phyloP scores from a whole-genome alignment of 345 rosid species.

The Acer saccharum region DNA sequence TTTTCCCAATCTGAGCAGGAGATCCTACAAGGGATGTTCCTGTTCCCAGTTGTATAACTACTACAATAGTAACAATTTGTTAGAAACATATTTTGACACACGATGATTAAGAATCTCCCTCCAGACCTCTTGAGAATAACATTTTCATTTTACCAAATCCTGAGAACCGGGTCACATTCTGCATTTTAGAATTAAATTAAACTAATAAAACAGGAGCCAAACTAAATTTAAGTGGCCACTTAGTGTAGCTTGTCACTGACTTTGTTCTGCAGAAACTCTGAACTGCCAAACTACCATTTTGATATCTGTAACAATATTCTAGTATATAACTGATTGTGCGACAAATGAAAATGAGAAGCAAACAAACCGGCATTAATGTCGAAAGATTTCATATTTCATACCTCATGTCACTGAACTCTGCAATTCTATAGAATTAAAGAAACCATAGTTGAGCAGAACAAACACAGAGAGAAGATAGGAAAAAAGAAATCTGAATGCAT shows the following conservation, averaged over 20 bases:
- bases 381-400: not conserved
- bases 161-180: not conserved
- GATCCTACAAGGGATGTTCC: too few species aligned
- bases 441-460: not conserved
- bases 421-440: not conserved
- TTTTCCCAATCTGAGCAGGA: too few species aligned
- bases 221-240: not conserved
- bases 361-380: not conserved
- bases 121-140: not conserved
- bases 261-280: not conserved
- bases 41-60: too few species aligned
- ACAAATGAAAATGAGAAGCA: not conserved
- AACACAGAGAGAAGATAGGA: not conserved
- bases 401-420: not conserved
- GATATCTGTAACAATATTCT: not conserved
- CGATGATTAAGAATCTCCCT: not conserved
- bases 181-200: not conserved
- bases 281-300: not conserved
- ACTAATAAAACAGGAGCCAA: not conserved
- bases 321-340: not conserved
- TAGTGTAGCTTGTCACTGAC: not conserved
- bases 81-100: not conserved
- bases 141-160: not conserved
- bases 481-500: not conserved
- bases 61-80: too few species aligned